Conservation (phyloP, 768 basidiomycete genomes). For the Naganishia vaughanmartiniae region DNA sequence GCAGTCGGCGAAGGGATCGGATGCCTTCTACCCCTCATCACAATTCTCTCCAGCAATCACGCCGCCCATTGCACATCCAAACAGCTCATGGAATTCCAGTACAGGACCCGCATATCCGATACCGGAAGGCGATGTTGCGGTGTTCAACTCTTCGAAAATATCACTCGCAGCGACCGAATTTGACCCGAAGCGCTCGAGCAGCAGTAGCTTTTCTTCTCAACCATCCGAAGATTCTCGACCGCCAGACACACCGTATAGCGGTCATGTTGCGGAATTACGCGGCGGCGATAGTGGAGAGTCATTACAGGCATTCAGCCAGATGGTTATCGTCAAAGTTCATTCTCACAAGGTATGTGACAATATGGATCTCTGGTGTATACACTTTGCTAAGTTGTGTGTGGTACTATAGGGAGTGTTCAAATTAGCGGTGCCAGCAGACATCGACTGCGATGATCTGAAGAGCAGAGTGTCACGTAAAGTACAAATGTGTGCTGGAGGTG, state of each 20-base stretch:
- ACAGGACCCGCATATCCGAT: not conserved
- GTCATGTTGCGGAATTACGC: slow-evolving; percentile 25
- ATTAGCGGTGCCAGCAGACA: slow-evolving; percentile 76
- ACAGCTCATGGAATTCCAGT: not conserved
- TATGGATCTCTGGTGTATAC: not conserved
- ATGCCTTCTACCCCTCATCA: slow-evolving; percentile 28
- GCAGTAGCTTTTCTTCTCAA: slow-evolving; percentile 54
- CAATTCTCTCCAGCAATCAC: slow-evolving; percentile 18
- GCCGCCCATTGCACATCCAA: slow-evolving; percentile 9
- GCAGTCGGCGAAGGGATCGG: slow-evolving; percentile 39
- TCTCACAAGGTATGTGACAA: slow-evolving; percentile 61
- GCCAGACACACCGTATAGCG: slow-evolving; percentile 51
- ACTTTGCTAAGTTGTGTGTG: not conserved
- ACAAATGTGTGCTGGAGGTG: slow-evolving; percentile 71
- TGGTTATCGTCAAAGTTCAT: slow-evolving; percentile 89
- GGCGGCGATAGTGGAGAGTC: slow-evolving; percentile 19
- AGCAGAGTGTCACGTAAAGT: slow-evolving; percentile 92
- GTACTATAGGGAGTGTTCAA: slow-evolving; percentile 76
- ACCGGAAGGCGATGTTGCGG: not conserved
- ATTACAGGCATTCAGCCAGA: slow-evolving; percentile 38
- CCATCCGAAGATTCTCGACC: slow-evolving; percentile 61
- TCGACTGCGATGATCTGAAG: slow-evolving; percentile 77
- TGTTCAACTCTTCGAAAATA: slow-evolving; percentile 18
- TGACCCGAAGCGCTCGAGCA: slow-evolving; percentile 43
- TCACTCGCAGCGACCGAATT: slow-evolving; percentile 30